Evolutionary conservation across 2,329 filamentous ascomycete species (phyloP), one percentile per base, ranked within the genome.

Genomic region (Arthroderma sp.): DNA sequence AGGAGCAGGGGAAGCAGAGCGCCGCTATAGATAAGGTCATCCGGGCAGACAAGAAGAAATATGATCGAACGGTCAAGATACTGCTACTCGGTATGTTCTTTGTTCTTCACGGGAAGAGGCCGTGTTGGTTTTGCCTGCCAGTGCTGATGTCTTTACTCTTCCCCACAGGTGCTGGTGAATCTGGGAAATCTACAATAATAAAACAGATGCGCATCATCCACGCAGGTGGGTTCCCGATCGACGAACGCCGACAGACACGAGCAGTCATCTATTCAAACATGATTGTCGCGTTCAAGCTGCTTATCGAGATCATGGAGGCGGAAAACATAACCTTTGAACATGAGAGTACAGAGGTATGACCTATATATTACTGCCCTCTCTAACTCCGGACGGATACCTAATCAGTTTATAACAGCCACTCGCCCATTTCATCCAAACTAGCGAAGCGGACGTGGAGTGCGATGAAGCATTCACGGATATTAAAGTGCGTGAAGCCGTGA

Each of bases 141-240:
- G 21, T 28, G 47, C 23, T 51, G n/a, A 28, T 33, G 15, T 51
- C 44, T 25, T 28, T 17, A 6, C 17, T 41, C 37, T 39, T 15
- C 5, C 25, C 23, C n/a, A 4, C 62, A 96, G 91, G 91, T 72
- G 91, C 91, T 66, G 91, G 91, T 69, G 91, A 97, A 75, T 93
- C 87, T 59, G 88, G 91, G 63, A 97, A 97, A 75, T 96, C 91
- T 7, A 97, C 91, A 1, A 91, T 97, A 59, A 82, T 97, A 63
- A 97, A 97, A 77, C 91, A 97, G 78, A 97, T 98, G 93, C 91
- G 91, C 72, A 84, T 98, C 73, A 96, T 98, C 66, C 93, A 97
- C 71, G 84, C 89, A 13, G 85, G 90, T 71, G 91, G 93, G 54
- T 97, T 97, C 76, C 88, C 84, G 67, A 87, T 88, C 66, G 84